Conservation (phyloP, 345 rosid species). For the Pistacia vera region DNA sequence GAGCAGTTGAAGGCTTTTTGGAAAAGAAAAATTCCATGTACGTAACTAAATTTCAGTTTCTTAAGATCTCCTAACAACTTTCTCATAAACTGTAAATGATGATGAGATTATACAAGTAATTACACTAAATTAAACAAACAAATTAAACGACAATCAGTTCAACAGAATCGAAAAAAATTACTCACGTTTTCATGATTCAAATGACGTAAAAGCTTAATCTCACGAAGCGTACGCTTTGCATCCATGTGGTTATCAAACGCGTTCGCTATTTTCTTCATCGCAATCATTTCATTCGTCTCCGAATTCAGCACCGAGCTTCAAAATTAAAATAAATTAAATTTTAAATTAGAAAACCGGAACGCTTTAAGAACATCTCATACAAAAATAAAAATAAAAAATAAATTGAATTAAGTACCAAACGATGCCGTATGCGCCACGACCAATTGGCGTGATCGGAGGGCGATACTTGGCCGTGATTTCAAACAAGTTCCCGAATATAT, state of each 20-base stretch:
- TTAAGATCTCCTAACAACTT: not conserved
- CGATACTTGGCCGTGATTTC: slow-evolving; percentile 88
- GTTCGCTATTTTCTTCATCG: slow-evolving; percentile 93
- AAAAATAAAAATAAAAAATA: not conserved
- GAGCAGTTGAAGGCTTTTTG: too few relatives aligned
- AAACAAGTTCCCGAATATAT: slow-evolving; percentile 79
- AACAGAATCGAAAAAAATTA: not conserved
- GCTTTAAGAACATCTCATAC: not conserved
- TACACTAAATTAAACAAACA: not conserved
- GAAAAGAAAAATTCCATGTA: too few relatives aligned
- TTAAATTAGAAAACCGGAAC: too few relatives aligned
- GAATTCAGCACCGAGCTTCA: slow-evolving; percentile 87
- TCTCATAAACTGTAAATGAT: not conserved
- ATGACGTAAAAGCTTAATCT: slow-evolving; percentile 94
- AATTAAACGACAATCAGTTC: not conserved
- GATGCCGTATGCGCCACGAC: slow-evolving; percentile 97
- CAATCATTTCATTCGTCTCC: slow-evolving; percentile 94
- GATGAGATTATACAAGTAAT: not conserved
- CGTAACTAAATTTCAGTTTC: not conserved
- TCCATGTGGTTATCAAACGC: slow-evolving; percentile 98
- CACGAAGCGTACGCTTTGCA: slow-evolving; percentile 97
- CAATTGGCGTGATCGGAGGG: slow-evolving; percentile 92
- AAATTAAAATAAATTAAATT: not conserved
- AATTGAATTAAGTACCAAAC: slow-evolving; percentile 67
- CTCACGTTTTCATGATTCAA: slow-evolving; percentile 96